Conservation (phyloP, 2,329 filamentous ascomycete species). For the Ascochyta koolunga region DNA sequence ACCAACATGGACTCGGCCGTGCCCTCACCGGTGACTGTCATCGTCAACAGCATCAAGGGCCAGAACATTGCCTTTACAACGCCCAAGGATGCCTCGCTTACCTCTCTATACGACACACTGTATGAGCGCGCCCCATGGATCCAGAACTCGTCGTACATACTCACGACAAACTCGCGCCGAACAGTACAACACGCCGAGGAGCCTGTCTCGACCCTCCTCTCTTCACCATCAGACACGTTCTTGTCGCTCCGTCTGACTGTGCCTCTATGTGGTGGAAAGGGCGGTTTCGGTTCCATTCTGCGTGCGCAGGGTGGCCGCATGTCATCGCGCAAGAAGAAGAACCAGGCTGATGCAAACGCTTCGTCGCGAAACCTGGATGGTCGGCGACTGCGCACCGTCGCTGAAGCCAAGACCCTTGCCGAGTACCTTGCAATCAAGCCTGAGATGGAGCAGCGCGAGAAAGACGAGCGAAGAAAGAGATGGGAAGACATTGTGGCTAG, state of each 20-base stretch:
- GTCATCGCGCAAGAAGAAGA: constrained; percentile 91
- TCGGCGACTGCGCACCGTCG: constrained; percentile 85
- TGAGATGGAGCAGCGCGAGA: constrained; percentile 94
- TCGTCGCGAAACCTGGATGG: constrained; percentile 95
- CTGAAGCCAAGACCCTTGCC: constrained; percentile 91
- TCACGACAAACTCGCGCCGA: constrained; percentile 83
- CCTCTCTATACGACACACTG: constrained; percentile 70
- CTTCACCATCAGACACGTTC: constrained; percentile 66
- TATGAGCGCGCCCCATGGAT: constrained; percentile 64
- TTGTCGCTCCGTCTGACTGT: constrained; percentile 81
- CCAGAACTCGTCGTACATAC: constrained; percentile 66
- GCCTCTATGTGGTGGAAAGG: constrained; percentile 89
- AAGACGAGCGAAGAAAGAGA: constrained; percentile 79
- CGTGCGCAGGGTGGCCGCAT: constrained; percentile 97
- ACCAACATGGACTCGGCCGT: constrained; percentile 31
- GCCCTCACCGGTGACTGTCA: constrained; percentile 56
- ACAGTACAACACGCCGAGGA: constrained; percentile 64
- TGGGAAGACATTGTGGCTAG: constrained; percentile 90
- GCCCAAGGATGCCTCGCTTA: constrained; percentile 68
- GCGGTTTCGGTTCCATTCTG: constrained; percentile 95
- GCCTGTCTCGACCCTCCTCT: constrained; percentile 68
- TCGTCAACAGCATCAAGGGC: constrained; percentile 84
- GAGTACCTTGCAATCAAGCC: constrained; percentile 96
- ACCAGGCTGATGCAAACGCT: constrained; percentile 80
- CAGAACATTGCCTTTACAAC: constrained; percentile 83